Conservation (phyloP, 331 rosid genomes). For the Spiraea crenata region DNA sequence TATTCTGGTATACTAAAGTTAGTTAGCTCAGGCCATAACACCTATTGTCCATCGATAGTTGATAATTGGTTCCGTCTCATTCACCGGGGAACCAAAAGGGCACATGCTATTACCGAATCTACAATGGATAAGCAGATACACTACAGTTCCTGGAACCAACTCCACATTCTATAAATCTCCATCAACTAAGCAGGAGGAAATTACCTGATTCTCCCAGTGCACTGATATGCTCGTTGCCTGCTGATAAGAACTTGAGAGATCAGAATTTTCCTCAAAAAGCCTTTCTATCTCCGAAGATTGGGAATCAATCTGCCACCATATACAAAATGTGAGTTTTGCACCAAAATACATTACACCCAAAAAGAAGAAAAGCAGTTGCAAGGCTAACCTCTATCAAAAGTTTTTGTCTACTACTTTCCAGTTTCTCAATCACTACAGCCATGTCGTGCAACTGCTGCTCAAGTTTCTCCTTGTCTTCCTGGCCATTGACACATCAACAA, state of each 20-base stretch:
- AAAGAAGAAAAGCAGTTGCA: slow-evolving; percentile 7
- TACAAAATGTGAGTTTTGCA: slow-evolving; percentile 23
- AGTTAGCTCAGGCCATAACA: not conserved
- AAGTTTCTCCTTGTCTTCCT: slow-evolving; percentile 87
- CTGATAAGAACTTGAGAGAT: slow-evolving; percentile 62
- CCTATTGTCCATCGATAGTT: not conserved
- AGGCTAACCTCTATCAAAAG: slow-evolving; percentile 71
- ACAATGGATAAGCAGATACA: not conserved
- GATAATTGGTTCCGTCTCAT: not conserved
- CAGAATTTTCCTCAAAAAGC: slow-evolving; percentile 90
- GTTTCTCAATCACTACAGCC: slow-evolving; percentile 85
- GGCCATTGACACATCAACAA: slow-evolving; percentile 11
- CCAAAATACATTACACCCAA: slow-evolving; percentile 25
- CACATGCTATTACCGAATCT: not conserved
- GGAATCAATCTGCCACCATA: slow-evolving; percentile 72
- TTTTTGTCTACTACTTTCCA: slow-evolving; percentile 93
- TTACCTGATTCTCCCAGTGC: slow-evolving; percentile 91
- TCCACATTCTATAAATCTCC: not conserved
- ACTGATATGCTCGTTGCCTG: slow-evolving; percentile 49
- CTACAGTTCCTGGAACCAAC: not conserved
- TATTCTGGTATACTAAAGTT: not conserved
- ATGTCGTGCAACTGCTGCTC: slow-evolving; percentile 89
- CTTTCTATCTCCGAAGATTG: slow-evolving; percentile 87
- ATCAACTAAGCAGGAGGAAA: not conserved
- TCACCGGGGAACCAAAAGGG: not conserved